A percentile compares a stretch with the other conserved stretches of the same genome.
Evolutionary conservation across 768 basidiomycete genomes (phyloP).

Genomic region (Tylopilus vinaceipallidus): DNA sequence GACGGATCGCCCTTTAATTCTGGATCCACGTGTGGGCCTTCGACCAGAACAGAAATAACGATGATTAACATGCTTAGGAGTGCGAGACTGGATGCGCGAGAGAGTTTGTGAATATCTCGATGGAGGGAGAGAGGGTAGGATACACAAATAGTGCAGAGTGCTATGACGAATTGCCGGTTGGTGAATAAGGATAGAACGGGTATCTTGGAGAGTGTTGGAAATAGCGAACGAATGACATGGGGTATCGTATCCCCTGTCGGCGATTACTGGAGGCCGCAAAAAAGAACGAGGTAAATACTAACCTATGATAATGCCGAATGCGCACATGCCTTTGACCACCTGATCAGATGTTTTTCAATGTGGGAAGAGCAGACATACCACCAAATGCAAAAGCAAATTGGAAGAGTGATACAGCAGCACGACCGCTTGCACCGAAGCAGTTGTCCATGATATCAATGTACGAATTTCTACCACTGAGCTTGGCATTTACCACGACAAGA

Average conservation of each 20-base stretch:
- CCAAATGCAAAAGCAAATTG: constrained; percentile 98
- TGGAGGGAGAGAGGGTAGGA: constrained; percentile 95
- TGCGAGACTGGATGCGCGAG: constrained; percentile 88
- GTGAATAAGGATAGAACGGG: constrained; percentile 76
- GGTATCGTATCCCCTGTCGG: constrained; percentile 87
- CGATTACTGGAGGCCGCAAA: neutral
- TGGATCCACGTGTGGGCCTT: constrained; percentile 72
- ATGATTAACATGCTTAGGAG: constrained; percentile 94
- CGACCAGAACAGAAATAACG: constrained; percentile 78
- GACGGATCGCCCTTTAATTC: constrained; percentile 76
- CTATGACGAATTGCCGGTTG: constrained; percentile 87
- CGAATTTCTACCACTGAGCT: constrained; percentile 87
- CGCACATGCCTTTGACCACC: constrained; percentile 77
- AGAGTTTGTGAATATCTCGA: constrained; percentile 96
- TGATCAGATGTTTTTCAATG: constrained; percentile 2
- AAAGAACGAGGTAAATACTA: constrained; percentile 1
- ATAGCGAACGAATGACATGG: constrained; percentile 84
- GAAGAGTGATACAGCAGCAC: constrained; percentile 93
- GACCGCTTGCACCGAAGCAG: constrained; percentile 89
- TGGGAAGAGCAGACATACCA: constrained; percentile 45
- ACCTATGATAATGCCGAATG: constrained; percentile 94
- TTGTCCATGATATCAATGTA: constrained; percentile 95
- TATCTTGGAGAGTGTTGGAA: constrained; percentile 64
- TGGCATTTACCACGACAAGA: constrained; percentile 93
- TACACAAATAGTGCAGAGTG: constrained; percentile 80